Percentiles rank a stretch among this genome's conserved stretches.
Evolutionary conservation across 2,329 filamentous ascomycete species (phyloP).

Genomic region (Aureobasidium sp.): DNA sequence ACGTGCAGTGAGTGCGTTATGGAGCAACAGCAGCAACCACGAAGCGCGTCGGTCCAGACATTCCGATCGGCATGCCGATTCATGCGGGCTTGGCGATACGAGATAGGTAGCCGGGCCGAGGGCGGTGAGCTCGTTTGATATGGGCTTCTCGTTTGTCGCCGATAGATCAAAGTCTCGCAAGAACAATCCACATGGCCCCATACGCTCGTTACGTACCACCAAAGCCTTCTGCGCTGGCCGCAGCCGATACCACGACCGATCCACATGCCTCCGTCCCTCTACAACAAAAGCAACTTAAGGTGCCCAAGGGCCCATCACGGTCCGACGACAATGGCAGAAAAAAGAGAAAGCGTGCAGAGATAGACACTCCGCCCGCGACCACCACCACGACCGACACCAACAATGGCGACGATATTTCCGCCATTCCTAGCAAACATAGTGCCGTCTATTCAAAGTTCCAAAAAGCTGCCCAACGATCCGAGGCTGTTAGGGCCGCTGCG

Average conservation of each 20-base stretch:
- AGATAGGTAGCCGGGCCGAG: background rate
- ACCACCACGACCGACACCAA: constrained; percentile 1
- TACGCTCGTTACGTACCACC: constrained; percentile 40
- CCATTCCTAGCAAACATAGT: constrained; percentile 23
- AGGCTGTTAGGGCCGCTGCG: constrained; percentile 13
- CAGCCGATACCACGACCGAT: background rate
- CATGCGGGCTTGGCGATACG: background rate
- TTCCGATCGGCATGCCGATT: constrained; percentile 6
- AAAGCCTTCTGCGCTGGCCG: constrained; percentile 16
- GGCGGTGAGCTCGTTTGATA: background rate
- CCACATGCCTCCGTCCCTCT: background rate
- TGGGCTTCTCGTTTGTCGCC: background rate
- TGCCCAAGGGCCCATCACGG: constrained; percentile 2
- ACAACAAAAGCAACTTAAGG: background rate
- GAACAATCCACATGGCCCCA: constrained; percentile 21
- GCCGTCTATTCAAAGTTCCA: constrained; percentile 37
- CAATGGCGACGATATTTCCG: background rate
- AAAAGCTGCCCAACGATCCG: constrained; percentile 20
- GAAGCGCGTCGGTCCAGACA: background rate
- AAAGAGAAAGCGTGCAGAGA: constrained; percentile 23
- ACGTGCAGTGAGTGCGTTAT: too few species aligned
- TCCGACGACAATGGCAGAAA: constrained; percentile 10
- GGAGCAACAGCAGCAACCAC: background rate
- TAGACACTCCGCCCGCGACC: constrained; percentile 20
- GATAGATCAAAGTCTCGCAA: background rate